Evolutionary conservation across 2,329 filamentous ascomycete species (phyloP), one percentile per base, ranked within the genome.

Genomic region (Curvularia hawaiiensis): DNA sequence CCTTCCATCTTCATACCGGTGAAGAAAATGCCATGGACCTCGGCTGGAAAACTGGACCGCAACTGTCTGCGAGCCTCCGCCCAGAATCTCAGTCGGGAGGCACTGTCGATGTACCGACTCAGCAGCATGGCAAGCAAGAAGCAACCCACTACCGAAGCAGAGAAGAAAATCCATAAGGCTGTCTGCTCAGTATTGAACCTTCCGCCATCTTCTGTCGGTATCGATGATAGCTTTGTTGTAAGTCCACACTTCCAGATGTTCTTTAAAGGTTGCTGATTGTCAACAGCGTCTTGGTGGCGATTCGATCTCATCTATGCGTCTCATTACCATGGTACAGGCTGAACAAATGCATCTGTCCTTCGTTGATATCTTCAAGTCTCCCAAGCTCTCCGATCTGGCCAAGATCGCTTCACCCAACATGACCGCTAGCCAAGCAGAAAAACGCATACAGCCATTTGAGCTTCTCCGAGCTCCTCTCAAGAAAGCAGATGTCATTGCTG

Each of bases 1-100:
- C 74, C 74, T 1, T 62, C 68, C 0, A 68, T 72, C 20, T 76
- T 71, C 54, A 53, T 76, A 7, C 73, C 73, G 0, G 62, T 76
- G 20, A 62, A 45, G 3, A 70, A 67, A 38, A 65, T 76, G 62
- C 73, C 74, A 4, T 72, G 64, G 67, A 73, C 71, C 0, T 66
- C 66, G 3, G 66, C 71, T 10, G 64, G 69, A 18, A 76, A 76
- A 50, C 61, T 76, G 3, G 73, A 76, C 45, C 69, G 73, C 9
- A 71, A 73, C 54, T 60, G 64, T 18, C 58, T 76, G 3, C 62
- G 65, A 11, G 70, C 59, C 28, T 46, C 72, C 2, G 68, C 70
- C 10, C 65, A 71, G 38, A 68, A 66, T 33, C 59, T 75, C 5
- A 63, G 58, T 31, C 71, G 70, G 24, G 72, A 75, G 26, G 57